A percentile compares a stretch with the other conserved stretches of the same genome.
Conservation (phyloP, 164 flowering plant species). For the Taxillus chinensis region DNA sequence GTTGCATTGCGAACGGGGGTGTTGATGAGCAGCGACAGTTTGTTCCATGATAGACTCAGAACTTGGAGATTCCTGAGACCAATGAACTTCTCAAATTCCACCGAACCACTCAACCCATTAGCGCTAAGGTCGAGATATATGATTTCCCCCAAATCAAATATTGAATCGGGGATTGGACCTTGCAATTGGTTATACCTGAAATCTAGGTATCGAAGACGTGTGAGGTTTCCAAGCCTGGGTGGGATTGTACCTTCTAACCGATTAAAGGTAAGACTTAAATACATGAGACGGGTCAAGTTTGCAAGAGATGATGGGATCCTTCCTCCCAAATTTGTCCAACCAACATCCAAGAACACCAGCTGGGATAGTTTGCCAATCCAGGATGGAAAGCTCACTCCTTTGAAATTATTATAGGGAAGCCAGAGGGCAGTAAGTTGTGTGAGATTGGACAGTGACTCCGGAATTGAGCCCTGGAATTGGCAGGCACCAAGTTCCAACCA, state of each 20-base stretch:
- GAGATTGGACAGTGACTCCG: no score
- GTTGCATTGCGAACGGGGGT: background rate
- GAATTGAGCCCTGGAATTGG: background rate
- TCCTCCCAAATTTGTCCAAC: constrained; percentile 3
- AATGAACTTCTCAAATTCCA: constrained; percentile 10
- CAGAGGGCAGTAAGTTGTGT: background rate
- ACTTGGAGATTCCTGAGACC: background rate
- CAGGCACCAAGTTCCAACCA: background rate
- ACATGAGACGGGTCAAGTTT: constrained; percentile 8
- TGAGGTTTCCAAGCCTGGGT: background rate
- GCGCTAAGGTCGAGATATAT: background rate
- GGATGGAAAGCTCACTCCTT: background rate
- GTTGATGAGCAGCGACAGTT: constrained; percentile 1
- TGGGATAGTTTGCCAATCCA: background rate
- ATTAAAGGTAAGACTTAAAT: background rate
- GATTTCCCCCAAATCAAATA: background rate
- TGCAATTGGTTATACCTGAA: background rate
- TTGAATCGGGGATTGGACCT: background rate
- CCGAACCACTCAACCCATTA: constrained; percentile 15
- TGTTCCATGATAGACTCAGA: constrained; percentile 4
- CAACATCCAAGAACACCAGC: background rate
- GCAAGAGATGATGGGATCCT: constrained; percentile 11
- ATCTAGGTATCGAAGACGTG: background rate
- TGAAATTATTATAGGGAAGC: background rate
- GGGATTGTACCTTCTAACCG: background rate